phyloP scores from a whole-genome alignment of 2,329 filamentous ascomycete genomes.

The Aureobasidium sp. region DNA sequence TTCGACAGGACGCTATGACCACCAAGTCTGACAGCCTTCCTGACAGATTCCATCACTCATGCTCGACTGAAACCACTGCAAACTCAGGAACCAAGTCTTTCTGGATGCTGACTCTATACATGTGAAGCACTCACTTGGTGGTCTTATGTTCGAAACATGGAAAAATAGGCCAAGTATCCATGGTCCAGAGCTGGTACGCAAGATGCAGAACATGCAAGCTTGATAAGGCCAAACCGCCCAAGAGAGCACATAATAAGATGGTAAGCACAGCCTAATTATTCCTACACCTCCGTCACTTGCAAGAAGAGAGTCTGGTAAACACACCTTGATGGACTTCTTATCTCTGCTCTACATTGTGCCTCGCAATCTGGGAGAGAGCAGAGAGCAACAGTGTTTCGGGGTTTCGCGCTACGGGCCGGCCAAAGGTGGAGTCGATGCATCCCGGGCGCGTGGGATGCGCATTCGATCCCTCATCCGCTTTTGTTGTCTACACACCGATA shows the following conservation, averaged over 20 bases:
- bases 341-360: neutral
- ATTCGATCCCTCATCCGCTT: neutral
- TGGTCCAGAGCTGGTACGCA: neutral
- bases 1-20: neutral
- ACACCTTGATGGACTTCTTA: neutral
- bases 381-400: neutral
- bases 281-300: too few species aligned
- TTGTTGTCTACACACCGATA: neutral
- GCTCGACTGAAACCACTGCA: neutral
- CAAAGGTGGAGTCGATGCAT: constrained; percentile 5
- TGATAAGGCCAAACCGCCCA: neutral
- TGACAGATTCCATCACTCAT: too few species aligned
- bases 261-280: neutral
- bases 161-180: neutral
- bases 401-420: neutral
- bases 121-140: neutral
- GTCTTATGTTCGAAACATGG: neutral
- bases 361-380: neutral
- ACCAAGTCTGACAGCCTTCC: neutral
- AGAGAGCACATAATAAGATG: neutral
- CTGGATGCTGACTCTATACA: neutral
- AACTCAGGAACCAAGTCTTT: neutral
- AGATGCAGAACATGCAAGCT: neutral
- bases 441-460: constrained; percentile 1
- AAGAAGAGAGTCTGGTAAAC: neutral